Base-by-base conservation (phyloP, 129 eudicot species). In the Mikania micrantha region DNA sequence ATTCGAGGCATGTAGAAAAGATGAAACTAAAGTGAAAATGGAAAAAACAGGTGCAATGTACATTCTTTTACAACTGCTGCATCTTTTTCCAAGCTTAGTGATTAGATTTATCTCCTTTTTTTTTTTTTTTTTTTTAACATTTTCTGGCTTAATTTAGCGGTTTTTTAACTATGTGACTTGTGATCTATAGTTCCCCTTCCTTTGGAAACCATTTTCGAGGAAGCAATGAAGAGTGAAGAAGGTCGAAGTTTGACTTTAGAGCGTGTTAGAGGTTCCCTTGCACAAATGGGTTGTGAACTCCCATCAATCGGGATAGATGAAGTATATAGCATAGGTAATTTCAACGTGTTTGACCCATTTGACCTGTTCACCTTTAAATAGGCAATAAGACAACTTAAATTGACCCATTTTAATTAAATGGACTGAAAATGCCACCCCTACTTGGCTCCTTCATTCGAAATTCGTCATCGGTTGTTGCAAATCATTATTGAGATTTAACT, bases 191-290 rank as follows among this genome's bases (percentile, higher is more conserved):
- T 69, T 60, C 81, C 94, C 10, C 67, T 86, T 74, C 77, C 92
- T 21, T 49, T 86, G 69, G 77, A 86, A 53, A 81, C 73, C 63
- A 84, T 93, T 15, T 83, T 71, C 64, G 81, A 80, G 41, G 95
- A 93, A 84, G 85, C 88, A 78, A 89, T 89, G 39, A 93, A 89
- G 70, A 77, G 82, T 52, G 90, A 86, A 74, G 95, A 85, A 73
- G 99, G 96, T 19, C 85, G 89, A 47, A 87, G 82, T 64, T 82
- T 93, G 95, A 84, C 77, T 36, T 49, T 81, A 36, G 99, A 86
- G 22, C 92, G 82, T 62, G 78, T 89, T 53, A 81, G 86, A 72
- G 82, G 71, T 56, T 74, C 90, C 53, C 96, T 93, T 52, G 88
- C 53, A 7, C 88, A 88, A 38, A 64, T 93, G 69, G 95, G 93